A percentile compares a stretch with the other conserved stretches of the same genome.
Evolutionary conservation across 257 asterid species (phyloP).

Genomic region (Solanum chiquidenum): DNA sequence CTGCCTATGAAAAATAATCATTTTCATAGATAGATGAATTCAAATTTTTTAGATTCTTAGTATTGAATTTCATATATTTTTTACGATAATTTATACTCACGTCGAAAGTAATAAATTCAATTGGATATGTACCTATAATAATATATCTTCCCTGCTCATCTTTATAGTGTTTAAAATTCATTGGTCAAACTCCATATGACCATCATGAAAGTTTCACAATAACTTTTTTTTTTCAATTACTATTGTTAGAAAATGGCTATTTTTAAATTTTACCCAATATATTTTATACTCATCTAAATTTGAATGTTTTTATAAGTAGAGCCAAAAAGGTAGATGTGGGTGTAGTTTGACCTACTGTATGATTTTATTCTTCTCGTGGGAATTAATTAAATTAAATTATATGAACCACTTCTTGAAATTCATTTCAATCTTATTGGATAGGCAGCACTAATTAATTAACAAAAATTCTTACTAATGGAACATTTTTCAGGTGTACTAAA

Average conservation of each 20-base stretch:
- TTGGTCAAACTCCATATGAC: not conserved
- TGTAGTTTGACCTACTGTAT: not conserved
- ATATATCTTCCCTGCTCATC: too few species aligned
- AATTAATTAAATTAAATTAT: not conserved
- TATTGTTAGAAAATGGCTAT: not conserved
- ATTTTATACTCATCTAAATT: not conserved
- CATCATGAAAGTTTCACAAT: not conserved
- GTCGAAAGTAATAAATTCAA: not conserved
- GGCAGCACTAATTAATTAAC: not conserved
- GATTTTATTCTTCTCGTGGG: not conserved
- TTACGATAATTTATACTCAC: not conserved
- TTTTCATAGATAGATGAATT: not conserved
- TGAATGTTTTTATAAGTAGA: not conserved
- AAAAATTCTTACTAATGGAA: not conserved
- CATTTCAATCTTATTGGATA: not conserved
- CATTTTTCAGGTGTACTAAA: constrained; percentile 1
- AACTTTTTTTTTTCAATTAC: not conserved
- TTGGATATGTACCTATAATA: not conserved
- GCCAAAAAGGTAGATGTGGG: not conserved
- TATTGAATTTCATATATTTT: not conserved
- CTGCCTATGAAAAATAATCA: not conserved
- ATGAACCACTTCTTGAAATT: not conserved
- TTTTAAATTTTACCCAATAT: not conserved
- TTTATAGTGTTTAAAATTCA: not conserved
- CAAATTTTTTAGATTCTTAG: not conserved